Evolutionary conservation across 805 yeast species (phyloP), one percentile per base, ranked within the genome.

Genomic region (Blastobotrys peoriensis): DNA sequence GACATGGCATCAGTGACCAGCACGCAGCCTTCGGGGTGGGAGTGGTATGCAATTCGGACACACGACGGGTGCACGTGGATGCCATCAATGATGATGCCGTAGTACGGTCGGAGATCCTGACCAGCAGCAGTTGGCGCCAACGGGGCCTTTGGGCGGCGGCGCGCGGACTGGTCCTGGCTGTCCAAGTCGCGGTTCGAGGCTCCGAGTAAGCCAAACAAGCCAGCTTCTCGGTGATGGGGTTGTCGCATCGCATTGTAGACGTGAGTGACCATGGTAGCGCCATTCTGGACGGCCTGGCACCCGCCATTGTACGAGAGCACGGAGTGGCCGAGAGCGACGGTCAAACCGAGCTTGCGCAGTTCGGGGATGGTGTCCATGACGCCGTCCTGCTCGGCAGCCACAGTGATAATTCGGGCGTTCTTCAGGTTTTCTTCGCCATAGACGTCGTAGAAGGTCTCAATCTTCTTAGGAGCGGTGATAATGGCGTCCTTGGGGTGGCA

Each of bases 261-360:
- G 54, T 77, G 83, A 3, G 83, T 77, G 45, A 77, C 65, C 81
- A 77, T 76, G n/a, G 71, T 54, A 13, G 79, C 78, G 19, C 82
- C 82, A n/a, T 63, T 52, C 18, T 62, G 58, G 28, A 76, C 61
- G 0, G 81, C 81, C 42, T 66, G 59, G 18, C 68, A 46, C 10
- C 62, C 63, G 4, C 54, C 56, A 4, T 58, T 60, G 43, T 60
- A 59, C 44, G 56, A 44, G 33, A 76, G 64, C 53, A 51, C 63
- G 10, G 76, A 69, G 57, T 74, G 78, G 35, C 78, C 78, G 43
- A 74, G 63, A 15, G 76, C 69, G 38, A 69, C 67, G 17, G 64
- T 62, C 28, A 72, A 57, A 46, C 67, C 62, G 33, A 63, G 58
- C 41, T 54, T 45, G 21, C 43, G 59, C 22, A 73, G 55, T 19